Evolutionary conservation across 225 moss, liverwort and hornwort species (phyloP), one percentile per base, ranked within the genome.

Genomic region (Physcomitrium patens): DNA sequence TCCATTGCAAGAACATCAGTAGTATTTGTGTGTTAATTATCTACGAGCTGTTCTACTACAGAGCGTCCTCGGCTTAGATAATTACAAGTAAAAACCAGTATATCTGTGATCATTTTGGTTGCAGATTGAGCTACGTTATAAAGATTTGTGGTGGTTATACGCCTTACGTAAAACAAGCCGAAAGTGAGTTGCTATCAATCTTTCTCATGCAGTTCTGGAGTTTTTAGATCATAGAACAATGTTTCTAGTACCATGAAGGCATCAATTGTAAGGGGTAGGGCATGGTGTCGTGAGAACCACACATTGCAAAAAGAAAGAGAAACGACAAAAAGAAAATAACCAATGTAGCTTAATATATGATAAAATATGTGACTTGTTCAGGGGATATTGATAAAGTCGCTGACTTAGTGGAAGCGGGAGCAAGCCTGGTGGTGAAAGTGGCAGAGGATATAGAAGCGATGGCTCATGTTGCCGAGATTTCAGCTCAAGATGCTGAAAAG

Each of bases 401-500:
- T 0, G 76, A 71, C 3, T 71, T 80, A 2, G 20, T 80, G 9
- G 80, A 80, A 67, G 71, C 27, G 42, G 80, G 80, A 19, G 80
- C 80, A 16, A 65, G 51, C 43, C 44, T 80, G 60, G 71, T 80
- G 0, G 51, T 66, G 31, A 76, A 80, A 80, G 51, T 80, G 26
- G 76, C 80, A 3, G 60, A 71, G 24, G 71, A 76, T 51, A 71
- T 76, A 27, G 80, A 80, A 76, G 42, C 54, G 16, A 45, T 80
- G 65, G 70, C 76, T 8, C 80, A 80, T 45, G 16, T 44, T 2
- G 76, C 76, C 2, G 80, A 80, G 28, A 58, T 80, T 12, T 71
- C 80, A 27, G 76, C 80, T 17, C 70, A 76, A 22, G 76, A 80
- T 44, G 76, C 80, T 51, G 80, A 80, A 44, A 60, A 76, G 59